Conservation (phyloP, 1,284 basidiomycete genomes). For the Inonotus obliquus region DNA sequence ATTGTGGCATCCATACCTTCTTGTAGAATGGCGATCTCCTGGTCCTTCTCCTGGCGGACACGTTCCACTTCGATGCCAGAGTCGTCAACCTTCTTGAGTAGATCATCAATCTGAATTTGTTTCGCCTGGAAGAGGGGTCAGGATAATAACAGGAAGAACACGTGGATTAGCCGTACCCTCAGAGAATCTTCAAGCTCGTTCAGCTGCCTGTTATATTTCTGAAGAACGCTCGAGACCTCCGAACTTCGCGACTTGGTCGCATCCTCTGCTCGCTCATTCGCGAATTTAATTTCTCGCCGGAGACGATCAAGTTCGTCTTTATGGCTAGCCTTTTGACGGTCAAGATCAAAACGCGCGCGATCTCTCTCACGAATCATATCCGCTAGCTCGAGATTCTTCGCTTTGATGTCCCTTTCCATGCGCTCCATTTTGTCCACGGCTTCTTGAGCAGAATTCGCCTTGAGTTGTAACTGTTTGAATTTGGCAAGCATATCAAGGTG, state of each 20-base stretch:
- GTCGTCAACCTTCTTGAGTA: slow-evolving; percentile 75
- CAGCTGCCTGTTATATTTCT: slow-evolving; percentile 95
- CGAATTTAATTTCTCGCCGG: slow-evolving; percentile 90
- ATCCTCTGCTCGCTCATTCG: slow-evolving; percentile 98
- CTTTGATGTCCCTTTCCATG: slow-evolving; percentile 97
- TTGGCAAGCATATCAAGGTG: slow-evolving; percentile 97
- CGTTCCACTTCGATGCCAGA: slow-evolving; percentile 74
- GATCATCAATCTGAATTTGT: slow-evolving; percentile 91
- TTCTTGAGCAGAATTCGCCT: slow-evolving; percentile 97
- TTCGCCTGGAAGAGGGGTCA: slow-evolving; percentile 56
- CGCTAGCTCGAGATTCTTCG: slow-evolving; percentile 96
- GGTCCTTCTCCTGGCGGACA: slow-evolving; percentile 92
- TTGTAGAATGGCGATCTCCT: slow-evolving; percentile 93
- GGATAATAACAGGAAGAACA: background rate
- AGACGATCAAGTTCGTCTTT: slow-evolving; percentile 95
- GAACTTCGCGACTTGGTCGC: slow-evolving; percentile 87
- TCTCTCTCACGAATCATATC: slow-evolving; percentile 99
- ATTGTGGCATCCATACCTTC: slow-evolving; percentile 96
- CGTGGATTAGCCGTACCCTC: slow-evolving; percentile 49
- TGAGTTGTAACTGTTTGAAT: slow-evolving; percentile 97
- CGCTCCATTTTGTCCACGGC: slow-evolving; percentile 99
- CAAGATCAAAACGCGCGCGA: slow-evolving; percentile 94
- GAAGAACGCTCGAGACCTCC: slow-evolving; percentile 85
- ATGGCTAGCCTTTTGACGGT: slow-evolving; percentile 89
- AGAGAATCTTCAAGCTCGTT: slow-evolving; percentile 94